These are phyloP conservation scores for Barnettozyma sucrosica DNA, from an alignment of 805 yeast genomes.

Conservation along the genomic window DNA sequence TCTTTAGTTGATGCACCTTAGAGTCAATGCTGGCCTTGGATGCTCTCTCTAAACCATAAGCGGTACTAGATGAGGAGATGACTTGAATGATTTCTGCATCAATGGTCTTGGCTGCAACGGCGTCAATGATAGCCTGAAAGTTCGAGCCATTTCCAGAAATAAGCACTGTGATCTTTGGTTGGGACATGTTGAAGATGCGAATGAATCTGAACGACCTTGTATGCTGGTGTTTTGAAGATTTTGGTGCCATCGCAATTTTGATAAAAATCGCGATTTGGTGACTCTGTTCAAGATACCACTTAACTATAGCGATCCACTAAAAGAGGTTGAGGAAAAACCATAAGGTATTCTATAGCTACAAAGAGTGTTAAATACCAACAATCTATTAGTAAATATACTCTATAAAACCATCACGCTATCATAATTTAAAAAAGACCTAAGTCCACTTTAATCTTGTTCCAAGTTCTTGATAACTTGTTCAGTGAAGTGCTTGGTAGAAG, in stretches of 20 bases:
- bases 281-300: not conserved
- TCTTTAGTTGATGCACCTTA: slow-evolving; percentile 60
- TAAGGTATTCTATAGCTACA: not conserved
- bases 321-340: too few species aligned
- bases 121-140: slow-evolving; percentile 88
- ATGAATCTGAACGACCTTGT: too few species aligned
- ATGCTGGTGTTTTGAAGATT: not conserved
- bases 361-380: not conserved
- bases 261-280: not conserved
- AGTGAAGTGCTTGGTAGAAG: slow-evolving; percentile 86
- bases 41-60: slow-evolving; percentile 85
- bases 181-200: slow-evolving; percentile 10
- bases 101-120: slow-evolving; percentile 36
- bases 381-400: not conserved
- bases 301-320: too few species aligned
- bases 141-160: slow-evolving; percentile 97
- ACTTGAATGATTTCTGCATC: slow-evolving; percentile 65
- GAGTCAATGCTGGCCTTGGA: slow-evolving; percentile 63
- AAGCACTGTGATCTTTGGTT: slow-evolving; percentile 48
- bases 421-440: not conserved
- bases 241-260: not conserved
- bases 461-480: slow-evolving; percentile 71
- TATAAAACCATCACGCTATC: slow-evolving; percentile 1
- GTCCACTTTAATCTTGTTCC: slow-evolving; percentile 5
- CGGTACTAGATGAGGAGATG: slow-evolving; percentile 78